Base-by-base conservation (phyloP, 2,329 filamentous ascomycete genomes). In the Diaporthe batatas region DNA sequence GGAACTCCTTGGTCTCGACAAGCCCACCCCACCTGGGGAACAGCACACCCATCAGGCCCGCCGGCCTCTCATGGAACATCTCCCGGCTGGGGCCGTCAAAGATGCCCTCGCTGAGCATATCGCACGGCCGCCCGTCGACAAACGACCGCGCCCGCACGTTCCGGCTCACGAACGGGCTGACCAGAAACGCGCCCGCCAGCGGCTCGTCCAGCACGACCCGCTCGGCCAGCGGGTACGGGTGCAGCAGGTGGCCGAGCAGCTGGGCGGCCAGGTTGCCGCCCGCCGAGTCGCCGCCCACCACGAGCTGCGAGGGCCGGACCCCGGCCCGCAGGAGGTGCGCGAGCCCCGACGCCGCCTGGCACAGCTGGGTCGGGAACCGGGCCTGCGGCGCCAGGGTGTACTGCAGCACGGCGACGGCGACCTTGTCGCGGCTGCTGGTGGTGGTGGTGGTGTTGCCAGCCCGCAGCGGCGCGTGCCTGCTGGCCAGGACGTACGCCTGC, bases 261-360 rank as follows among this genome's bases (percentile, higher is more conserved):
- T 81, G 79, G 14, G 76, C 73, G 0, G 79, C 77, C 42, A 84
- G 62, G 71, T 83, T 83, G 0, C 79, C 82, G 18, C 82, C 82
- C 0, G 81, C 81, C 14, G 82, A 83, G 65, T 84, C 82, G 3
- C 81, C 81, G 4, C 82, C 82, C 11, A 83, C 68, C 58, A 82
- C 74, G 14, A 84, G 75, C 64, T 83, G 76, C 2, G 74, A 68
- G 0, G 82, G 78, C 7, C 53, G 53, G 57, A 82, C 73, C 4
- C 82, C 82, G 1, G 76, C 73, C 0, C 75, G 73, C 1, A 83
- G 74, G 1, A 83, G 54, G n/a, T 78, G 76, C 0, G 76, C 75
- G 7, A 83, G 77, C 1, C 79, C 82, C 3, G 77, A 78, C 18
- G 74, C 77, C 3, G 80, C 81, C 71, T 83, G 81, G 4, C 62